Evolutionary conservation across 257 asterid genomes (phyloP).

Genomic region (Salvia miltiorrhiza): DNA sequence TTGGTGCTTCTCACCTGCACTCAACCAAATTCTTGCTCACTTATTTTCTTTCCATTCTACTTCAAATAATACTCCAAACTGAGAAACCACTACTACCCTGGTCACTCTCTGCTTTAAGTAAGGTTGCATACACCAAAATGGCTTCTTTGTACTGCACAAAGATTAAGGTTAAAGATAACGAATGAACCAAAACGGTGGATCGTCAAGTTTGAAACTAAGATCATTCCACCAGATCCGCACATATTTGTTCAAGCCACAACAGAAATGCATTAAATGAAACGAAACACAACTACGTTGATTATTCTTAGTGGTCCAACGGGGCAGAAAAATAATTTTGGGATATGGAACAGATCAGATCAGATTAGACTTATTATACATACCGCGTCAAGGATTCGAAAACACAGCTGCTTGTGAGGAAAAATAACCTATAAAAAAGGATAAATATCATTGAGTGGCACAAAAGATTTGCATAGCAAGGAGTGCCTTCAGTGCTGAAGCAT

Average conservation of each 20-base stretch:
- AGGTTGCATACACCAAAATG: conserved; percentile 71
- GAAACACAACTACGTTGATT: too few relatives aligned
- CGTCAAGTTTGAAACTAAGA: conserved; percentile 21
- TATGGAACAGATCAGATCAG: conserved; percentile 23
- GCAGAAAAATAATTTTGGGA: conserved; percentile 8
- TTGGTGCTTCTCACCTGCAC: too few relatives aligned
- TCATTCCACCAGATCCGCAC: not conserved
- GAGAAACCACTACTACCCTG: conserved; percentile 49
- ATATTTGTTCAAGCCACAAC: too few relatives aligned
- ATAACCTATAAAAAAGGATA: conserved; percentile 57
- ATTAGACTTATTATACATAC: conserved; percentile 42
- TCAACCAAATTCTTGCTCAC: too few relatives aligned
- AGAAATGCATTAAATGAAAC: not conserved
- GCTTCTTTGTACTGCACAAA: conserved; percentile 82
- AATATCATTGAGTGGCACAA: conserved; percentile 18
- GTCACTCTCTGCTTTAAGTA: conserved; percentile 46
- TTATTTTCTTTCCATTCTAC: not conserved
- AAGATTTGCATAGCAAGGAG: conserved; percentile 15
- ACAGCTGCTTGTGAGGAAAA: conserved; percentile 94
- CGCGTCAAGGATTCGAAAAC: conserved; percentile 95
- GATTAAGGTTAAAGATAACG: too few relatives aligned
- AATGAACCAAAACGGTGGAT: not conserved
- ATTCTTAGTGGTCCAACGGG: too few relatives aligned
- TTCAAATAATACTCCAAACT: not conserved
- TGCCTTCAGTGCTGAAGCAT: conserved; percentile 32